phyloP scores from a whole-genome alignment of 2,329 filamentous ascomycete genomes.

The Aspergillus pseudoviridinutans region DNA sequence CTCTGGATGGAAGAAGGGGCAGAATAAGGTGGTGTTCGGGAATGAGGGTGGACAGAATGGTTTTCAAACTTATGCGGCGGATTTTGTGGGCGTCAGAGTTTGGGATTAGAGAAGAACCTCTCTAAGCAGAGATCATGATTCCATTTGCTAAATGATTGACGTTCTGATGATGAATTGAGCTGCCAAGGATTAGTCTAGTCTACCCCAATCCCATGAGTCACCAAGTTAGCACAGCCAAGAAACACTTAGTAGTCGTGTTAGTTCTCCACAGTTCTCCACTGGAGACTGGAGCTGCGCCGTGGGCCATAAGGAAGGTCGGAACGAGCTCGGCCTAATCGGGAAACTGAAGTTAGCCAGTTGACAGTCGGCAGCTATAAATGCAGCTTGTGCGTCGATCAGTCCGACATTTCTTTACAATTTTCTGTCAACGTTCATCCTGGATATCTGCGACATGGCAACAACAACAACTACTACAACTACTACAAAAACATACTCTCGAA shows the following conservation, averaged over 20 bases:
- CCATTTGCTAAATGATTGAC: no score
- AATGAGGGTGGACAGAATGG: slow-evolving; percentile 28
- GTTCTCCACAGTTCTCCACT: not conserved
- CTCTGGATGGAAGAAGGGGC: slow-evolving; percentile 44
- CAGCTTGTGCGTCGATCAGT: not conserved
- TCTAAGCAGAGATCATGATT: not conserved
- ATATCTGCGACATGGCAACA: not conserved
- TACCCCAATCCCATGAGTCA: not conserved
- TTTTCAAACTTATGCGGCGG: slow-evolving; percentile 27
- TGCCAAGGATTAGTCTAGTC: not conserved
- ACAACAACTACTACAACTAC: not conserved
- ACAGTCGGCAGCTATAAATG: not conserved
- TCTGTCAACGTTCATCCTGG: no score
- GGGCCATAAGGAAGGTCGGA: no score
- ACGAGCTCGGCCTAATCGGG: not conserved
- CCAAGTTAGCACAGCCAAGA: not conserved
- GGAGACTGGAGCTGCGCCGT: not conserved
- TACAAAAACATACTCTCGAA: not conserved
- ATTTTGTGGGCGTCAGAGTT: slow-evolving; percentile 36
- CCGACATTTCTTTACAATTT: not conserved
- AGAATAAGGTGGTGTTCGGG: slow-evolving; percentile 34
- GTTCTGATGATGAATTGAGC: no score
- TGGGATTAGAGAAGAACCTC: slow-evolving; percentile 12
- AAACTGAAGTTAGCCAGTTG: not conserved
- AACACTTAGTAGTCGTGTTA: no score